Percentiles rank a stretch among this genome's conserved stretches.
Evolutionary conservation across 805 yeast species (phyloP).

Genomic region (Zygotorulaspora florentina): DNA sequence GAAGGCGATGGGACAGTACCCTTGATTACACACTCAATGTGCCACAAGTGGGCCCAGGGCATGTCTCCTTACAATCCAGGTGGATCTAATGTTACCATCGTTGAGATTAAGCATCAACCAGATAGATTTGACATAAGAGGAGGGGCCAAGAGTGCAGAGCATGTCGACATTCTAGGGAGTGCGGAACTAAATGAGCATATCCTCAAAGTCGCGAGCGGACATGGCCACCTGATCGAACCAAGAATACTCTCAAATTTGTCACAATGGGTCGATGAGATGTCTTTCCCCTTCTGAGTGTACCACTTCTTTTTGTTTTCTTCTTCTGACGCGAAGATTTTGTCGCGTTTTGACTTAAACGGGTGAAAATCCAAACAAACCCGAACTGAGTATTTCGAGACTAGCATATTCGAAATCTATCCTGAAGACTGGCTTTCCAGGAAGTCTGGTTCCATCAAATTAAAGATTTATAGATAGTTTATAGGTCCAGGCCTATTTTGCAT

Average conservation of each 20-base stretch:
- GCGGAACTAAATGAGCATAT: conserved; percentile 87
- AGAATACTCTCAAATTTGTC: conserved; percentile 54
- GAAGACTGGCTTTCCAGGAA: neutral
- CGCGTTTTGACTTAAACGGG: conserved; percentile 15
- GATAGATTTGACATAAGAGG: conserved; percentile 92
- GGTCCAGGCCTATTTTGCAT: neutral
- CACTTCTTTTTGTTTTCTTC: neutral
- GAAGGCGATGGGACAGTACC: conserved; percentile 98
- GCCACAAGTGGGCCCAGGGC: conserved; percentile 82
- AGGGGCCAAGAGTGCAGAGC: conserved; percentile 96
- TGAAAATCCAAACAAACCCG: neutral
- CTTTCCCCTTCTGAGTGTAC: conserved; percentile 38
- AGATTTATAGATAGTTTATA: neutral
- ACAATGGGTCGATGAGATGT: conserved; percentile 56
- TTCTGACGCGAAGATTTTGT: conserved; percentile 7
- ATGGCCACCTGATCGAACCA: conserved; percentile 63
- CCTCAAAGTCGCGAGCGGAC: conserved; percentile 76
- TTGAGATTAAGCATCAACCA: conserved; percentile 91
- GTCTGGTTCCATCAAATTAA: neutral
- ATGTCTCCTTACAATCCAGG: conserved; percentile 76
- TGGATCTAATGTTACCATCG: conserved; percentile 63
- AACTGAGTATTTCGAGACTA: neutral
- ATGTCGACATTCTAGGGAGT: conserved; percentile 92
- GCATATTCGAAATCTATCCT: neutral
- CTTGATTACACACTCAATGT: conserved; percentile 77